A percentile compares a stretch with the other conserved stretches of the same genome.
Evolutionary conservation across 2,329 filamentous ascomycete species (phyloP).

Genomic region (Ilyonectria robusta): DNA sequence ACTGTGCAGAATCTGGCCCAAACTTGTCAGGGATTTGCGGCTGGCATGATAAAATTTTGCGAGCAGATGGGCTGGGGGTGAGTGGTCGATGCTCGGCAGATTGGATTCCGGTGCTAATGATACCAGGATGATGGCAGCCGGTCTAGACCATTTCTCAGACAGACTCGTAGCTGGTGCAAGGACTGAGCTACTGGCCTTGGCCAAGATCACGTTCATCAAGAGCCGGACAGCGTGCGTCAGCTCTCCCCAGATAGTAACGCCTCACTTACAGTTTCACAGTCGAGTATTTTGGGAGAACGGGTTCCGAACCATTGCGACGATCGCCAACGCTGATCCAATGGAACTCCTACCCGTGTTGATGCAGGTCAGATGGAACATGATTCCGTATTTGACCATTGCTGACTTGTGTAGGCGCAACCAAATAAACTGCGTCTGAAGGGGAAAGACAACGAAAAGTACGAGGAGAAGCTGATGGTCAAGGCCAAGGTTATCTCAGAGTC

Average conservation of each 20-base stretch:
- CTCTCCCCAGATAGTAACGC: background rate
- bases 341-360: constrained; percentile 80
- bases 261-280: constrained; percentile 40
- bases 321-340: constrained; percentile 78
- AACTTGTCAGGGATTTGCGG: constrained; percentile 83
- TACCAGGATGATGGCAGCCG: constrained; percentile 75
- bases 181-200: constrained; percentile 78
- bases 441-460: constrained; percentile 70
- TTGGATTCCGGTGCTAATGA: constrained; percentile 30
- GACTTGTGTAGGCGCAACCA: constrained; percentile 71
- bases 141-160: constrained; percentile 83
- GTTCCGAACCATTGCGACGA: constrained; percentile 75
- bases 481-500: constrained; percentile 78
- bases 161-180: constrained; percentile 80
- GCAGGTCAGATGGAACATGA: constrained; percentile 64
- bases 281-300: constrained; percentile 83
- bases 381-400: constrained; percentile 12
- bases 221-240: constrained; percentile 76
- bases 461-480: constrained; percentile 75
- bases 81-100: constrained; percentile 38
- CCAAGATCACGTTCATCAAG: constrained; percentile 82
- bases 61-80: constrained; percentile 81
- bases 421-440: constrained; percentile 72
- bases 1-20: constrained; percentile 80
- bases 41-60: constrained; percentile 85